phyloP scores from a whole-genome alignment of 1,284 basidiomycete genomes.

The Trichosporon coremiiforme region DNA sequence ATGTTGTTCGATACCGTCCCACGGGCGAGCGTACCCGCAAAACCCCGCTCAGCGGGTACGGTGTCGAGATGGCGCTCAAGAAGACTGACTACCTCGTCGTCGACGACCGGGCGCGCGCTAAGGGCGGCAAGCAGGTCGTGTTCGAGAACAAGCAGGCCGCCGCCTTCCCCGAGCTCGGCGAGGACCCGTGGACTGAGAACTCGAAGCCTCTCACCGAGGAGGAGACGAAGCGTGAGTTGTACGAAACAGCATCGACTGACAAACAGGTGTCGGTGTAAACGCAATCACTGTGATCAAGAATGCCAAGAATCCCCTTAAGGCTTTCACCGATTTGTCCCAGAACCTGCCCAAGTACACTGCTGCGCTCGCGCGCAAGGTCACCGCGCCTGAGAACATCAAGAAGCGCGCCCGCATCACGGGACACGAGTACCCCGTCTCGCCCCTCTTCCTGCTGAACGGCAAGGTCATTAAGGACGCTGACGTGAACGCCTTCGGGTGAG shows the following conservation, averaged over 20 bases:
- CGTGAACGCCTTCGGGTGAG: constrained; percentile 68
- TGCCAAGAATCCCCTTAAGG: constrained; percentile 64
- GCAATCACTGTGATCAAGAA: constrained; percentile 71
- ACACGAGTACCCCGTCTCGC: constrained; percentile 33
- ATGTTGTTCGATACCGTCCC: constrained; percentile 72
- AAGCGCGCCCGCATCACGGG: constrained; percentile 65
- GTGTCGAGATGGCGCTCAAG: constrained; percentile 88
- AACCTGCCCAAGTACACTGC: constrained; percentile 84
- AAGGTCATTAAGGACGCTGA: constrained; percentile 65
- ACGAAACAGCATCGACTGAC: constrained; percentile 13
- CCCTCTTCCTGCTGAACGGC: constrained; percentile 75
- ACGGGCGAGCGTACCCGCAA: neutral
- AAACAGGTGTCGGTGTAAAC: constrained; percentile 69
- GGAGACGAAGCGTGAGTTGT: constrained; percentile 64
- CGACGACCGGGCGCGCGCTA: constrained; percentile 66
- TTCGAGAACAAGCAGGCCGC: neutral
- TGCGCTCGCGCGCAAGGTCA: constrained; percentile 68
- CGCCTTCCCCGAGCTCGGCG: constrained; percentile 43
- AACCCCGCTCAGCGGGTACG: constrained; percentile 77
- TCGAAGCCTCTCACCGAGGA: constrained; percentile 65
- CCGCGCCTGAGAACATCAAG: constrained; percentile 55
- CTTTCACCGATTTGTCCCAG: constrained; percentile 73
- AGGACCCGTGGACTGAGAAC: constrained; percentile 58
- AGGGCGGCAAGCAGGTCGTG: constrained; percentile 23
- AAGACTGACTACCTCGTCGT: constrained; percentile 96